Evolutionary conservation across 345 rosid species (phyloP), one percentile per base, ranked within the genome.

Genomic region (Kernera saxatilis): DNA sequence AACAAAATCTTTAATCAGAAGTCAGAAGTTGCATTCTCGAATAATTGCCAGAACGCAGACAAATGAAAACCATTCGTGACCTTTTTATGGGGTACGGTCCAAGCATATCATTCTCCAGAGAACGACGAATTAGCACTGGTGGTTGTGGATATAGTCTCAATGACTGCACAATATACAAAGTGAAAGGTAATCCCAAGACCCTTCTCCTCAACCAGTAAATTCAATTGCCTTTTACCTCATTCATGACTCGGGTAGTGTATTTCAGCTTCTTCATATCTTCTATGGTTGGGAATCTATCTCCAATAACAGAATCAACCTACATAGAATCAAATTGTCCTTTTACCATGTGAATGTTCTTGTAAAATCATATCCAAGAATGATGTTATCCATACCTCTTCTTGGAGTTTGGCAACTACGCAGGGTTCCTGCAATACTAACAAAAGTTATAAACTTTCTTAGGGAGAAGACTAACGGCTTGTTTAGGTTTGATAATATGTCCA

Each of bases 111-210:
- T 77, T 76, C 55, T 81, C 85, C 30, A 88, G 36, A 63, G 97
- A 91, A 52, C 98, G 96, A 5, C 97, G 97, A 55, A 93, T 93
- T 50, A 93, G 78, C 64, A 93, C 97, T 14, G 98, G 98, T 58
- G 98, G 98, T 69, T 93, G 98, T 43, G 98, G 98, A 74, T 91
- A 93, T 61, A 93, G 83, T 81, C 98, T 82, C 82, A 93, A 67
- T 46, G 96, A 88, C 96, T 93, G 79, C 80, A 80, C 45, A 80
- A 71, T 53, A 69, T 11, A n/a, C 37, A 66, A 77, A 43, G 35
- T 3, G 25, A 41, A 32, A 32, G 22, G 23, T 61, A 19, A 64
- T 39, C 12, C 25, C 58, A 43, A 29, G 3, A 76, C 32, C 27
- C 23, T 55, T 62, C 18, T 22, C 17, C n/a, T 45, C 9, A 13